Evolutionary conservation across 768 basidiomycete genomes (phyloP).

Genomic region (Gloeostereum incarnatum): DNA sequence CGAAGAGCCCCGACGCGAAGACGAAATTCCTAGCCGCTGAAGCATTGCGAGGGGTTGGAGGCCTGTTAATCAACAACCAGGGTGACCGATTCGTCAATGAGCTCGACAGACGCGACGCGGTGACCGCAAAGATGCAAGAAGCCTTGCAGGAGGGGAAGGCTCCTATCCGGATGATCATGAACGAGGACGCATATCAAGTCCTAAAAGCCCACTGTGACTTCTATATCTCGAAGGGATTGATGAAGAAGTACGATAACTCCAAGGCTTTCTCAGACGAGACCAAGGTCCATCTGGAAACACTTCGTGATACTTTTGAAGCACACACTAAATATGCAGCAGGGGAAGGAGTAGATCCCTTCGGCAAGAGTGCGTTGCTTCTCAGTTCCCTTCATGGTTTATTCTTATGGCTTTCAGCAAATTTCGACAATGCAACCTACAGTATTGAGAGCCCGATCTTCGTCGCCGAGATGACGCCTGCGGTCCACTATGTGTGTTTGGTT

Average conservation of each 20-base stretch:
- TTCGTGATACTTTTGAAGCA: slow-evolving; percentile 10
- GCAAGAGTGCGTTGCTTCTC: slow-evolving; percentile 4
- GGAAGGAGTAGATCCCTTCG: slow-evolving; percentile 12
- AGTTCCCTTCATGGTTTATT: not conserved
- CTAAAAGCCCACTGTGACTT: slow-evolving; percentile 15
- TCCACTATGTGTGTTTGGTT: slow-evolving; percentile 16
- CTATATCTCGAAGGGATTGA: slow-evolving; percentile 16
- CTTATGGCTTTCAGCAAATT: slow-evolving; percentile 2
- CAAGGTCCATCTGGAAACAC: slow-evolving; percentile 7
- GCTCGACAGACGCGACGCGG: slow-evolving; percentile 45
- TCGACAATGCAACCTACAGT: slow-evolving; percentile 9
- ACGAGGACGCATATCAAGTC: slow-evolving; percentile 11
- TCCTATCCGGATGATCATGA: slow-evolving; percentile 14
- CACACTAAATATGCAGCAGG: slow-evolving; percentile 8
- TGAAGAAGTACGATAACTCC: slow-evolving; percentile 13
- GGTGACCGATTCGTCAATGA: slow-evolving; percentile 71
- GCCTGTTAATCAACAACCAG: slow-evolving; percentile 58
- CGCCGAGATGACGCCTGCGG: slow-evolving; percentile 16
- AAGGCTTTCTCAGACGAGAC: slow-evolving; percentile 11
- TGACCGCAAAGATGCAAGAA: slow-evolving; percentile 14
- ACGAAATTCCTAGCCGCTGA: slow-evolving; percentile 79
- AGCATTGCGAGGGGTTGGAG: slow-evolving; percentile 75
- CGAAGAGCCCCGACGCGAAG: slow-evolving; percentile 56
- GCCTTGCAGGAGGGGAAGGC: slow-evolving; percentile 12
- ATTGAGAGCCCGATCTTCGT: slow-evolving; percentile 12